phyloP scores from a whole-genome alignment of 495 filamentous ascomycete genomes.

The Copromyces sp. region DNA sequence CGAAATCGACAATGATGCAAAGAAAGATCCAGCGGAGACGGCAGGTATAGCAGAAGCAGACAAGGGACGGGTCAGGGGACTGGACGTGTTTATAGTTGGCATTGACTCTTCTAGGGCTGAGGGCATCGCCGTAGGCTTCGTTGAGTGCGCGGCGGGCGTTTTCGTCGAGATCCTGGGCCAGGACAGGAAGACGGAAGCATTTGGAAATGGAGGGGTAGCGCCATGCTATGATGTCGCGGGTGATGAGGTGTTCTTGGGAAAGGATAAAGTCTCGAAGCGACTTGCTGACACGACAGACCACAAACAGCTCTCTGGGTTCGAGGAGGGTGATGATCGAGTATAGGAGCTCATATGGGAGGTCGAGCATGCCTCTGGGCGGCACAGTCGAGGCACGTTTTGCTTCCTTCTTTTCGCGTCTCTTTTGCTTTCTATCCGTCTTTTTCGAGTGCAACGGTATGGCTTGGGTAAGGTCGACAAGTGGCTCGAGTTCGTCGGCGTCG shows the following conservation, averaged over 20 bases:
- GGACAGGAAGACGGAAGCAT: slow-evolving; percentile 39
- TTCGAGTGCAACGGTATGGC: slow-evolving; percentile 37
- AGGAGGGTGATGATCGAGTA: slow-evolving; percentile 33
- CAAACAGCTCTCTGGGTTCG: slow-evolving; percentile 39
- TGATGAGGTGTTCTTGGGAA: slow-evolving; percentile 29
- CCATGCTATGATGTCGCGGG: slow-evolving; percentile 23
- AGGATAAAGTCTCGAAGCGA: slow-evolving; percentile 30
- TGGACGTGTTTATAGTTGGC: slow-evolving; percentile 38
- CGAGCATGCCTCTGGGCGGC: slow-evolving; percentile 18
- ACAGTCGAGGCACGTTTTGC: slow-evolving; percentile 7
- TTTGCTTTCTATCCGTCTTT: slow-evolving; percentile 35
- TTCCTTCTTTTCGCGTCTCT: slow-evolving; percentile 29
- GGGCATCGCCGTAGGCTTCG: neutral
- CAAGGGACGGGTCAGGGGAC: slow-evolving; percentile 22
- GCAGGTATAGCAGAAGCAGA: slow-evolving; percentile 46
- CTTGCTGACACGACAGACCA: slow-evolving; percentile 25
- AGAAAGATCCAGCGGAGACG: slow-evolving; percentile 43
- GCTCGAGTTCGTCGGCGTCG: neutral
- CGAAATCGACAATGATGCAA: slow-evolving; percentile 41
- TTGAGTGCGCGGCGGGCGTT: slow-evolving; percentile 22
- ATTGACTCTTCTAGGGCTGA: slow-evolving; percentile 25
- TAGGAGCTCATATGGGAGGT: slow-evolving; percentile 41
- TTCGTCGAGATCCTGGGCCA: slow-evolving; percentile 30
- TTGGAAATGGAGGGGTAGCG: slow-evolving; percentile 37
- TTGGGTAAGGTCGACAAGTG: slow-evolving; percentile 13